Evolutionary conservation across 2,329 filamentous ascomycete species (phyloP), one percentile per base, ranked within the genome.

Genomic region (Exophiala sp.): DNA sequence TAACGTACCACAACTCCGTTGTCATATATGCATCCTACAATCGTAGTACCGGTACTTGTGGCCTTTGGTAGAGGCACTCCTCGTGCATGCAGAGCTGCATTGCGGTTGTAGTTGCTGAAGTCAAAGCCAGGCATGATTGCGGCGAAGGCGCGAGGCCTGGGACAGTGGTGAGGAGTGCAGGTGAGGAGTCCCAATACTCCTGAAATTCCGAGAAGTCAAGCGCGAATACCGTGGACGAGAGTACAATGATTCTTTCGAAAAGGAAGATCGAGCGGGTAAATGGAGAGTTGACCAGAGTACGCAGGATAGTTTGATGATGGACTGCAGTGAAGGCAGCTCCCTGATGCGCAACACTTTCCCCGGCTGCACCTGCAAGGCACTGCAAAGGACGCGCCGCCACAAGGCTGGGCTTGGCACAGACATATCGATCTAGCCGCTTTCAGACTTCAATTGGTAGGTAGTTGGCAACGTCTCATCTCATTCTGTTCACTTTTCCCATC

Each of bases 41-140:
- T 99, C 62, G 94, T 99, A 56, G 94, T 99, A 78, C 94, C 94
- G 58, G 94, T 99, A 76, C 91, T 96, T 58, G 94, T 99, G 60
- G 94, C 94, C 78, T 96, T 97, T 67, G 95, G 94, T 57, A 97
- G 80, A 59, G 94, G 94, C 48, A 97, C 87, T 65, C 95, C 95
- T 75, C 87, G 85, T 66, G 92, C 90, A 73, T 97, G 92, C 65
- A 99, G 85, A 62, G 92, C 92, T 72, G 88, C 85, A 84, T 99
- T 99, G 80, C 94, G 90, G 83, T 96, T 96, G 84, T 97, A 94
- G 82, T 99, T 99, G 74, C 91, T 95, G 82, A 99, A 99, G 79
- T 97, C 91, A 82, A 96, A 96, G 78, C 91, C 91, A 67, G 89
- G 86, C 94, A 99, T 99, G 67, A 33, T 52, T 48, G 51, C 49